Evolutionary conservation across 495 filamentous ascomycete species (phyloP), one percentile per base, ranked within the genome.

Genomic region (Aspergillus panamensis): DNA sequence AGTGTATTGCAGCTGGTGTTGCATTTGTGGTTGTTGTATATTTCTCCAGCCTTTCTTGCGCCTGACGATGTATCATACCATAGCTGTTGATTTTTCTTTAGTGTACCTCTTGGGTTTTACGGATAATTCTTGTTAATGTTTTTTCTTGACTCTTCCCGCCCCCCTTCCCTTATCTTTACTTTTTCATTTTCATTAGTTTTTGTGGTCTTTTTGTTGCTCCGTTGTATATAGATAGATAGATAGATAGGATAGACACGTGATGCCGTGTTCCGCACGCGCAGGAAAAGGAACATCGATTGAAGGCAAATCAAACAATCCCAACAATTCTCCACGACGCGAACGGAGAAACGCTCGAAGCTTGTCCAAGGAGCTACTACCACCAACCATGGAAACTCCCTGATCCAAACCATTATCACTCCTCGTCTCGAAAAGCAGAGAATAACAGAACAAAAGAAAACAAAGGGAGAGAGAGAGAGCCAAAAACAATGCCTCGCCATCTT

Each of bases 401-500:
- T 29, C 1, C 3, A 10, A 17, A 3, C 30, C n/a, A 52, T 10
- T 17, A 12, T 19, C 8, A 51, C 3, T 17, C 21, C 9, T 43
- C 48, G n/a, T 25, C 16, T 29, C 21, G 3, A 21, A 45, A 21
- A 9, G 51, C 45, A 57, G 8, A 16, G 17, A 39, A 25, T 25
- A 25, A 25, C 5, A 2, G 2, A 29, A 57, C n/a, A 8, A 20
- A 55, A 33, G 16, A 47, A 44, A 48, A n/a, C 40, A 29, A 44
- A 19, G 9, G 48, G 5, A 2, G 29, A 17, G 31, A 29, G 35
- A 19, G 8, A 53, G 5, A 7, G 29, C 9, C 13, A 29, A 1
- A 10, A 14, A 62, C 57, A 58, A 70, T 70, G 68, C 65, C 68
- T 53, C 68, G 63, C 55, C 61, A 62, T 55, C 53, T 57, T 45